Percentiles rank a stretch among this genome's conserved stretches.
phyloP scores from a whole-genome alignment of 805 yeast species.

The Yarrowia sp. region DNA sequence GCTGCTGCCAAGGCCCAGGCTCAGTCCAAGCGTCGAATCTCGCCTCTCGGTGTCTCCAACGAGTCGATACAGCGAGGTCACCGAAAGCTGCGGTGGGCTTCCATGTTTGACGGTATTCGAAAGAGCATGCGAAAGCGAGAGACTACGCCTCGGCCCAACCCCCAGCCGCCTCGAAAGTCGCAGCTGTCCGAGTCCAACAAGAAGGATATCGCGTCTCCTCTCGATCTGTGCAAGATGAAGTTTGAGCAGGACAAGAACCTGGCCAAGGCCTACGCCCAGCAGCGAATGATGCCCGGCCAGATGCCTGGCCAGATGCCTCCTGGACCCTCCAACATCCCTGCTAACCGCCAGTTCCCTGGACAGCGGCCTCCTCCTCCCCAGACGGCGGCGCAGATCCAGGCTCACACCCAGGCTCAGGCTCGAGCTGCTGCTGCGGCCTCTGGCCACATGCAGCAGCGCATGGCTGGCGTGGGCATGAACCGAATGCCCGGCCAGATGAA shows the following conservation, averaged over 20 bases:
- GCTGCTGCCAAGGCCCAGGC: constrained; percentile 87
- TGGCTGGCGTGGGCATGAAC: constrained; percentile 34
- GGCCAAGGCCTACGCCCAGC: constrained; percentile 52
- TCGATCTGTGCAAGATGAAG: constrained; percentile 78
- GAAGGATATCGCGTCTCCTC: constrained; percentile 66
- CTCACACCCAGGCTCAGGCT: constrained; percentile 23
- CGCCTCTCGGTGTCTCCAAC: constrained; percentile 89
- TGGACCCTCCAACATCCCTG: constrained; percentile 16
- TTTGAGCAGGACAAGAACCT: constrained; percentile 81
- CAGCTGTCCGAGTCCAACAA: constrained; percentile 30
- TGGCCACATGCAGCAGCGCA: constrained; percentile 27
- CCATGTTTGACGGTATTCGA: constrained; percentile 93
- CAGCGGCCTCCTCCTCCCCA: constrained; percentile 16
- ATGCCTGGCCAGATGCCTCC: constrained; percentile 14
- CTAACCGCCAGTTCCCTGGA: constrained; percentile 19
- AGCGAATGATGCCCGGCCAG: constrained; percentile 28
- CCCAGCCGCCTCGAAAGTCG: constrained; percentile 43
- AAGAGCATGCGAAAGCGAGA: constrained; percentile 89
- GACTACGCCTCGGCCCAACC: constrained; percentile 60
- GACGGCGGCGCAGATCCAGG: constrained; percentile 33
- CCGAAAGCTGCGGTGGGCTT: constrained; percentile 87
- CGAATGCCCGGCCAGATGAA: constrained; percentile 29
- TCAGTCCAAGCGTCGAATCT: constrained; percentile 80
- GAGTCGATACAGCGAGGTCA: constrained; percentile 95
- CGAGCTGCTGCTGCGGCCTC: constrained; percentile 23